phyloP scores from a whole-genome alignment of 2,329 filamentous ascomycete genomes.

The Colletotrichum ledebouriae region DNA sequence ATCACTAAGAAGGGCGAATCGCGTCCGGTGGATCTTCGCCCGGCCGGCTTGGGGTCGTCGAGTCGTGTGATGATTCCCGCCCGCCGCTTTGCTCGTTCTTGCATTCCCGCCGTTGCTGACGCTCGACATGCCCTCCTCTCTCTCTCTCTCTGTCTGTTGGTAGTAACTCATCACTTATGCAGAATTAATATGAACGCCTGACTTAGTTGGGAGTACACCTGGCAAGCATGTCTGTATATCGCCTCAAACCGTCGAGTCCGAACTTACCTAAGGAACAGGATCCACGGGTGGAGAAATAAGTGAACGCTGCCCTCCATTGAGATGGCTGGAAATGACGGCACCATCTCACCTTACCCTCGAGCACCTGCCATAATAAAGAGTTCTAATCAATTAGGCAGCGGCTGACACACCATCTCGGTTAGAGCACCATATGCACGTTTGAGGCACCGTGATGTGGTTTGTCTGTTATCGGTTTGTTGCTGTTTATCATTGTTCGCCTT shows the following conservation, averaged over 20 bases:
- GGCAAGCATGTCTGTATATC: not conserved
- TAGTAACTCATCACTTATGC: constrained; percentile 8
- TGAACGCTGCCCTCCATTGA: not conserved
- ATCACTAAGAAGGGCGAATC: constrained; percentile 34
- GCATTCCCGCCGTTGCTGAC: constrained; percentile 14
- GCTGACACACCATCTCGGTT: constrained; percentile 37
- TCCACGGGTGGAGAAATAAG: not conserved
- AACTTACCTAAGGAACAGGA: not conserved
- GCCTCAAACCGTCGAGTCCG: not conserved
- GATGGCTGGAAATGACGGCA: not conserved
- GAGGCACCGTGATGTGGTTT: not conserved
- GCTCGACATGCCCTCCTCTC: constrained; percentile 10
- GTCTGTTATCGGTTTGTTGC: not conserved
- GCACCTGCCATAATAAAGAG: constrained; percentile 14
- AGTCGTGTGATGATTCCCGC: constrained; percentile 17
- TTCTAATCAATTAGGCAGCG: constrained; percentile 27
- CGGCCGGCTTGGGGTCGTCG: constrained; percentile 9
- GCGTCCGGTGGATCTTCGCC: constrained; percentile 19
- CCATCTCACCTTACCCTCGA: constrained; percentile 26
- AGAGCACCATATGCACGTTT: not conserved
- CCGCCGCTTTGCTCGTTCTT: not conserved
- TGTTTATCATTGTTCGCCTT: not conserved
- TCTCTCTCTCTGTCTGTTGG: not conserved
- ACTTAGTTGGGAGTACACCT: constrained; percentile 6
- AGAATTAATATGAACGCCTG: not conserved